phyloP scores from a whole-genome alignment of 352 stramenopile genomes.

The Phytophthora pluvialis region DNA sequence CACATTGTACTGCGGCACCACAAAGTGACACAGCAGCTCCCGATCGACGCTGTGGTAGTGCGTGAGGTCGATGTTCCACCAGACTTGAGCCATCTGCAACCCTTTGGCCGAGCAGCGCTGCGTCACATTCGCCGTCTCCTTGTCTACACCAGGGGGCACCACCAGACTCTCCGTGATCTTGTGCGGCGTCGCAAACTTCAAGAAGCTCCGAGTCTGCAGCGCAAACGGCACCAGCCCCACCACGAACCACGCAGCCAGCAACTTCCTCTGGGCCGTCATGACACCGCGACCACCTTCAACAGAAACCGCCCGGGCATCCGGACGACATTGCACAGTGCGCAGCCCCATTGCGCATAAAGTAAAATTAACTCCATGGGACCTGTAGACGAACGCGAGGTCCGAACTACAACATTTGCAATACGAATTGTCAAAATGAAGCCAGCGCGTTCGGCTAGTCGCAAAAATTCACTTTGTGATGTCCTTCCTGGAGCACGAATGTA shows the following conservation, averaged over 20 bases:
- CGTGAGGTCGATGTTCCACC: slow-evolving; percentile 31
- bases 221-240: not conserved
- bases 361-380: not conserved
- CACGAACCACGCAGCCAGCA: slow-evolving; percentile 6
- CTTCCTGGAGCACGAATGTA: slow-evolving; percentile 26
- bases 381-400: not conserved
- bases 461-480: slow-evolving; percentile 12
- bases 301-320: not conserved
- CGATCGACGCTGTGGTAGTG: slow-evolving; percentile 6
- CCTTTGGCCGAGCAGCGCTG: slow-evolving; percentile 4
- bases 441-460: not conserved
- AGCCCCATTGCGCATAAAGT: not conserved
- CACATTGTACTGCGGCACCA: slow-evolving; percentile 17
- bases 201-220: slow-evolving; percentile 6
- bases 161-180: slow-evolving; percentile 5
- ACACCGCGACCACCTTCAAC: not conserved
- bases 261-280: not conserved
- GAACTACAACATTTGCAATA: no score
- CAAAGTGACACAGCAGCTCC: slow-evolving; percentile 19
- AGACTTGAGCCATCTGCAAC: slow-evolving; percentile 9
- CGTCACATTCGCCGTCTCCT: not conserved
- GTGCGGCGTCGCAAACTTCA: slow-evolving; percentile 8
- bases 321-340: not conserved
- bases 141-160: not conserved
- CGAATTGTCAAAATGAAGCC: no score